Conservation (phyloP, 2,329 filamentous ascomycete genomes). For the Daldinia sp. region DNA sequence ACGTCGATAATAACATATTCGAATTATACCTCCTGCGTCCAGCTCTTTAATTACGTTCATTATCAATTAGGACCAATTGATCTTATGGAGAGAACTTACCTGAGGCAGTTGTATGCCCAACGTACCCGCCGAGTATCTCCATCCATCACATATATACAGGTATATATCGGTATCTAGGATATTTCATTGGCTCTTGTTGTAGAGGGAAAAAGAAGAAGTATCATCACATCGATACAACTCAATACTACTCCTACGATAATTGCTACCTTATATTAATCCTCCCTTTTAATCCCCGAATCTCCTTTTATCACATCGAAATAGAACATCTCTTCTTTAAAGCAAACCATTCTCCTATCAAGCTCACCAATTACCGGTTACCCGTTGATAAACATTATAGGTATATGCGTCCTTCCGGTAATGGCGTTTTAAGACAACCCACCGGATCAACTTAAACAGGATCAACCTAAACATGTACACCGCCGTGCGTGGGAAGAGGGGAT, state of each 20-base stretch:
- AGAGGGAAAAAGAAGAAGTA: neutral
- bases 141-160: too few relatives aligned
- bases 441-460: slow-evolving; percentile 8
- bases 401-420: slow-evolving; percentile 12
- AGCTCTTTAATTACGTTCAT: too few relatives aligned
- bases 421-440: slow-evolving; percentile 8
- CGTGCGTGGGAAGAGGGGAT: slow-evolving; percentile 45
- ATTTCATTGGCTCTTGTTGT: slow-evolving; percentile 4
- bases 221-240: slow-evolving; percentile 1
- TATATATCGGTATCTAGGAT: neutral
- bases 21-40: too few relatives aligned
- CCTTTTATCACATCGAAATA: neutral
- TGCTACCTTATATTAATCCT: neutral
- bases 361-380: neutral
- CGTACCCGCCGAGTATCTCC: neutral
- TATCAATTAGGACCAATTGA: too few relatives aligned
- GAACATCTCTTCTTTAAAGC: neutral
- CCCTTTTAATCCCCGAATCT: neutral
- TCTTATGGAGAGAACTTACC: too few relatives aligned
- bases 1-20: too few relatives aligned
- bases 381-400: neutral
- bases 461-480: slow-evolving; percentile 21
- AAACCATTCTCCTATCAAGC: neutral
- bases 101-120: too few relatives aligned
- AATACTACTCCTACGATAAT: neutral